phyloP scores from a whole-genome alignment of 345 rosid genomes.

The Chamaenerion angustifolium region DNA sequence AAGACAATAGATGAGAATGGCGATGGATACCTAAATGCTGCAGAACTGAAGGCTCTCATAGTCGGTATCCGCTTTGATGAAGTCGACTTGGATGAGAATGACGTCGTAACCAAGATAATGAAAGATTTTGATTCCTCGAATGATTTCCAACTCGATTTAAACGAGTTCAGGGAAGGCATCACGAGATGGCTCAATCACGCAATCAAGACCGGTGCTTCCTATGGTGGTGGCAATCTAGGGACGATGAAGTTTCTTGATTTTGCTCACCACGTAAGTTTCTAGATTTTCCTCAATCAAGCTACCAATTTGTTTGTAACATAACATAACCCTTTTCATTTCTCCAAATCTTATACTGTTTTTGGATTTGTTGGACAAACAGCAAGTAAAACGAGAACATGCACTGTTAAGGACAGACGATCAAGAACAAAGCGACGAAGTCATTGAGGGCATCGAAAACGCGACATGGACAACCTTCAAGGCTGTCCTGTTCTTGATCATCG shows the following conservation, averaged over 20 bases:
- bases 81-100: slow-evolving; percentile 23
- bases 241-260: too few species aligned
- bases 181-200: slow-evolving; percentile 29
- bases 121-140: too few species aligned
- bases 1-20: too few species aligned
- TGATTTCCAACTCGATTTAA: too few species aligned
- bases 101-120: slow-evolving; percentile 23
- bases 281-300: too few species aligned
- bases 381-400: slow-evolving; percentile 62
- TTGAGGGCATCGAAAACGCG: slow-evolving; percentile 34
- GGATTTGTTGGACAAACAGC: too few species aligned
- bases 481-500: slow-evolving; percentile 41
- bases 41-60: slow-evolving; percentile 27
- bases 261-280: too few species aligned
- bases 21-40: too few species aligned
- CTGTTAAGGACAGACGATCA: slow-evolving; percentile 35
- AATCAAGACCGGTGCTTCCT: slow-evolving; percentile 23
- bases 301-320: too few species aligned
- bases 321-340: too few species aligned
- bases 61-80: slow-evolving; percentile 33
- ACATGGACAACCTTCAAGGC: slow-evolving; percentile 58
- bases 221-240: slow-evolving; percentile 25
- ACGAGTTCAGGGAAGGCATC: too few species aligned
- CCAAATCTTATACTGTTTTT: too few species aligned
- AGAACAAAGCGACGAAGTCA: slow-evolving; percentile 41